Evolutionary conservation across 805 yeast species (phyloP), one percentile per base, ranked within the genome.

Genomic region (Kuraishia floccosa): DNA sequence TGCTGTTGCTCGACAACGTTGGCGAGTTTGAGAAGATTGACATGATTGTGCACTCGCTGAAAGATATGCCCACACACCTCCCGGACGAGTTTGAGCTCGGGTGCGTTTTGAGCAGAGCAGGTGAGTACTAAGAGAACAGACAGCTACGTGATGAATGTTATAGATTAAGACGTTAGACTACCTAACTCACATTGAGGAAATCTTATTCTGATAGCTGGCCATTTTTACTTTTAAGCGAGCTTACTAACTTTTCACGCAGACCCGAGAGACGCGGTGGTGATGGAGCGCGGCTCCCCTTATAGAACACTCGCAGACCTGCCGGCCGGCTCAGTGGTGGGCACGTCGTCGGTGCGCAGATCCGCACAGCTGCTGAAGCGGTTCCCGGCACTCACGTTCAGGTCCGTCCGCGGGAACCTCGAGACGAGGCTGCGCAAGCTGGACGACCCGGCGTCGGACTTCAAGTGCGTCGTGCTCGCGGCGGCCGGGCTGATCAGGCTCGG

Each of bases 41-140:
- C 51, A 60, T 89, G 56, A 79, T 91, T 48, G 97, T 89, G 24
- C 97, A 91, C 52, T 83, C 95, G 3, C 64, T 91, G 42, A 91
- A 91, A 53, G 97, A 87, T 56, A 51, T 69, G 68, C 98, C 98
- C 23, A 91, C 98, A 1, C 57, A 70, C 32, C 60, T 91, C 40
- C 97, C 97, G 1, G 86, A 80, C 16, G 93, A 83, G 32, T 91
- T 87, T 43, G 86, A 78, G 49, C 54, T 91, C 27, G 97, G 96
- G 12, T 83, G 94, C 44, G 76, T 91, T 35, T 66, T 85, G 29
- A 65, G 76, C 49, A 68, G 98, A 47, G 89, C 80, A 49, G 61
- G 61, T 56, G 50, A 43, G 61, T 54, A 10, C 16, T 18, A 30
- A 27, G 29, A 12, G n/a, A n/a, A 12, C n/a, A 21, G 15, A 8